Evolutionary conservation across 1,139 yeast species (phyloP).

Genomic region (Schwanniomyces etchellsii): DNA sequence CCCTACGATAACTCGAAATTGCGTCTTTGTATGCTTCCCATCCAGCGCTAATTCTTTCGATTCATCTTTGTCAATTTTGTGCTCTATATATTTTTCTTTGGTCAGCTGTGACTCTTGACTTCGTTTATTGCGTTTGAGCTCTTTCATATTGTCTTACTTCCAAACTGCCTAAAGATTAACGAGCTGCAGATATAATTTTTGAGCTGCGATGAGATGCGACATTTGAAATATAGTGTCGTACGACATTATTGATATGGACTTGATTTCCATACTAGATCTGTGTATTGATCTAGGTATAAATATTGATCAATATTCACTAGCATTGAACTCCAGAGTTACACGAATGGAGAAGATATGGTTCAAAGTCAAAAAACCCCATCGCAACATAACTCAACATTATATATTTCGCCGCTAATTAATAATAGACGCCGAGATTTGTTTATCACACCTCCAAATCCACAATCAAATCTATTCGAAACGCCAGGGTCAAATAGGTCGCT

Average conservation of each 20-base stretch:
- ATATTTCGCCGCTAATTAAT: slow-evolving; percentile 54
- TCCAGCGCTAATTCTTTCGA: not conserved
- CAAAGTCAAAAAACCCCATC: slow-evolving; percentile 32
- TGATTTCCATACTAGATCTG: too few relatives aligned
- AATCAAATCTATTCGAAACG: slow-evolving; percentile 34
- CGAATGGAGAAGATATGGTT: slow-evolving; percentile 21
- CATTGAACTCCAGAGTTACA: too few relatives aligned
- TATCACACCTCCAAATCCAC: slow-evolving; percentile 53
- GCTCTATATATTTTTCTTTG: not conserved
- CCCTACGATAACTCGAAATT: slow-evolving; percentile 82
- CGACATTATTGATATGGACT: too few relatives aligned
- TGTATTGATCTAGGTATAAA: too few relatives aligned
- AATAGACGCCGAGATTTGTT: slow-evolving; percentile 44
- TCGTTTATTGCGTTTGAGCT: too few relatives aligned
- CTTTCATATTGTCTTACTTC: too few relatives aligned
- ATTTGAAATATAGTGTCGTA: too few relatives aligned
- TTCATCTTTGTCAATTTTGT: slow-evolving; percentile 1
- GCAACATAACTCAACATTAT: slow-evolving; percentile 58
- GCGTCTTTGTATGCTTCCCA: slow-evolving; percentile 11
- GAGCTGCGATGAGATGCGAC: too few relatives aligned
- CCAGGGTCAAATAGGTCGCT: slow-evolving; percentile 38
- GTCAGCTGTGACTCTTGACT: not conserved
- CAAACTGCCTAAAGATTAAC: too few relatives aligned
- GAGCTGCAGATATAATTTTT: too few relatives aligned
- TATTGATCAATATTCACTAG: too few relatives aligned